Evolutionary conservation across 1,139 yeast genomes (phyloP).

Genomic region (Casaregolazyma lundiana): DNA sequence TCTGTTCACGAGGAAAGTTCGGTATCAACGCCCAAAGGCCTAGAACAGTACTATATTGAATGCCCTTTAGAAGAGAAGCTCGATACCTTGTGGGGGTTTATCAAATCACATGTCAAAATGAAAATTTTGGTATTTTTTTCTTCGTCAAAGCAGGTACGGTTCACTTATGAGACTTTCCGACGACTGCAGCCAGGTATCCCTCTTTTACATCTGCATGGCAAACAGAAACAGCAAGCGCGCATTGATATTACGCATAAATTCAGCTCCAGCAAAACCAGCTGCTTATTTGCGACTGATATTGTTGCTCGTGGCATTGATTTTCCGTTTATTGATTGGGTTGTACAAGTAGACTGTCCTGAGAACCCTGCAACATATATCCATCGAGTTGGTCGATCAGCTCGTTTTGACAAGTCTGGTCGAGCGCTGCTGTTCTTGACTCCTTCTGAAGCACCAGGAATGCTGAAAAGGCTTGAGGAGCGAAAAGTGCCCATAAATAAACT

Average conservation of each 20-base stretch:
- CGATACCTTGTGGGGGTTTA: conserved; percentile 82
- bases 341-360: conserved; percentile 95
- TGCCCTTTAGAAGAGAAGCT: conserved; percentile 75
- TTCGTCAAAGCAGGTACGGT: conserved; percentile 93
- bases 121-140: conserved; percentile 87
- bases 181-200: conserved; percentile 96
- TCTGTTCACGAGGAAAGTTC: conserved; percentile 47
- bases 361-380: conserved; percentile 93
- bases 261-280: conserved; percentile 78
- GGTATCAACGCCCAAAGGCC: conserved; percentile 69
- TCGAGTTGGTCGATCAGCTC: conserved; percentile 93
- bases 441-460: conserved; percentile 73
- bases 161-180: conserved; percentile 84
- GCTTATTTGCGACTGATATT: conserved; percentile 92
- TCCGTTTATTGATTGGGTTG: conserved; percentile 97
- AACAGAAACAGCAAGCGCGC: conserved; percentile 91
- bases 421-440: conserved; percentile 81
- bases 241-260: conserved; percentile 85
- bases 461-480: conserved; percentile 56
- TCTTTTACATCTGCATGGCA: conserved; percentile 84
- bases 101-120: conserved; percentile 78
- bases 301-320: conserved; percentile 97
- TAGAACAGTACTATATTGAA: conserved; percentile 76
- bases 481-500: conserved; percentile 68
- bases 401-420: conserved; percentile 87